Evolutionary conservation across 441 rosid species (phyloP).

Genomic region (Erodium texanum): DNA sequence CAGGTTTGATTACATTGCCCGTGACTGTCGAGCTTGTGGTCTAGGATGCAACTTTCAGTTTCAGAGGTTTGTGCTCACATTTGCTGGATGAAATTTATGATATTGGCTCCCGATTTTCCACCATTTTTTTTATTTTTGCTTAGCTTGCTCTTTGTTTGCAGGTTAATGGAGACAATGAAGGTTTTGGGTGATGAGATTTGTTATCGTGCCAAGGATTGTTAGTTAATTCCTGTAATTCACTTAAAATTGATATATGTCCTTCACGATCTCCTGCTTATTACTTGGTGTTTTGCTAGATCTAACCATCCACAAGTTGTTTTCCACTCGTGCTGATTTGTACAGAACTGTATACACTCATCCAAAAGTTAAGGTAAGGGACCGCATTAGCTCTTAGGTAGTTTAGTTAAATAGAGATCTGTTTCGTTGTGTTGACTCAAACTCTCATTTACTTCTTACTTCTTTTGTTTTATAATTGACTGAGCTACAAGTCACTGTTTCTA

Average conservation of each 20-base stretch:
- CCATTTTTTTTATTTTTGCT: not conserved
- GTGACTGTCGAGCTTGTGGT: constrained; percentile 91
- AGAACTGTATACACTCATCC: constrained; percentile 86
- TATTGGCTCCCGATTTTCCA: not conserved
- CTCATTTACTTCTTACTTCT: not conserved
- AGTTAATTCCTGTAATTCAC: constrained; percentile 27
- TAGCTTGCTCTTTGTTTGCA: constrained; percentile 24
- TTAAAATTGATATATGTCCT: not conserved
- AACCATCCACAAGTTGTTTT: constrained; percentile 64
- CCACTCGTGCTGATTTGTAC: constrained; percentile 85
- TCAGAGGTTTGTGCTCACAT: constrained; percentile 39
- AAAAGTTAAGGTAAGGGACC: constrained; percentile 66
- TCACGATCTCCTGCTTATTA: constrained; percentile 16
- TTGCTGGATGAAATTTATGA: not conserved
- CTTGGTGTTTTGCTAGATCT: constrained; percentile 48
- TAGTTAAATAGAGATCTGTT: not conserved
- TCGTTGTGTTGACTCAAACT: not conserved
- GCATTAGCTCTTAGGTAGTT: not conserved
- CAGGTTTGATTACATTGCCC: constrained; percentile 89
- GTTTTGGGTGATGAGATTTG: constrained; percentile 87
- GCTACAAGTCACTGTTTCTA: not conserved
- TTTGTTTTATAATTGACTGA: not conserved
- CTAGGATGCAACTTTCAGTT: constrained; percentile 78
- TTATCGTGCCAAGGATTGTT: constrained; percentile 85
- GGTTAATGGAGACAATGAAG: constrained; percentile 85